These are phyloP conservation scores for Botrytis cinerea DNA, from an alignment of 2,329 filamentous ascomycete species.

Conservation along the genomic window DNA sequence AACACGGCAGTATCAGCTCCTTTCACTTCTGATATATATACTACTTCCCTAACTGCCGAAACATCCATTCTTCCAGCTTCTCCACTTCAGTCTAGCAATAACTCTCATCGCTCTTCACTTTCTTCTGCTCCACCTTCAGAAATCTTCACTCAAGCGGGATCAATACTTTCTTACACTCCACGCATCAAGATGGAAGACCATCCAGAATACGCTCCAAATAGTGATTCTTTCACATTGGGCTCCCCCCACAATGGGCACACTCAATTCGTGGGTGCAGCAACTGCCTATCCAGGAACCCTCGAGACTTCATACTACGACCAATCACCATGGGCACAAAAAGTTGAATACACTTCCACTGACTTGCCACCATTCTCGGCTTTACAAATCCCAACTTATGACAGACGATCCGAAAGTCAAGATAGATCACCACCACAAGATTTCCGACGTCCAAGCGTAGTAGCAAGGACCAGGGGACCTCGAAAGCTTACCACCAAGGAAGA, in stretches of 20 bases:
- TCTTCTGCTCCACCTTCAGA: slow-evolving; percentile 41
- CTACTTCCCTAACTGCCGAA: slow-evolving; percentile 44
- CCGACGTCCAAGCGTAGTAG: slow-evolving; percentile 31
- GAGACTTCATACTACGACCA: slow-evolving; percentile 39
- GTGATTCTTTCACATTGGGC: slow-evolving; percentile 35
- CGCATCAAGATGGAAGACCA: slow-evolving; percentile 42
- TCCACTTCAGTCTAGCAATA: slow-evolving; percentile 38
- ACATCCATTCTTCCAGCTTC: slow-evolving; percentile 37
- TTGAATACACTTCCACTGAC: slow-evolving; percentile 36
- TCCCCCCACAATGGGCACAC: slow-evolving; percentile 36
- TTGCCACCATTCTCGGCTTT: slow-evolving; percentile 38
- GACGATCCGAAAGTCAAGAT: slow-evolving; percentile 37
- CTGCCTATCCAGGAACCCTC: slow-evolving; percentile 37
- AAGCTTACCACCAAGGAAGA: slow-evolving; percentile 66
- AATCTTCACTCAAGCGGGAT: slow-evolving; percentile 39
- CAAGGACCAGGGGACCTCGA: slow-evolving; percentile 44
- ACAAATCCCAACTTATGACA: slow-evolving; percentile 36
- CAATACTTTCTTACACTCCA: slow-evolving; percentile 38
- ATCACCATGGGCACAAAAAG: slow-evolving; percentile 33
- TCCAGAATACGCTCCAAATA: slow-evolving; percentile 34
- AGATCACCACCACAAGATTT: slow-evolving; percentile 28
- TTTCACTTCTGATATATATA: slow-evolving; percentile 53
- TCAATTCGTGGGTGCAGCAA: slow-evolving; percentile 32
- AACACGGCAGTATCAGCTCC: slow-evolving; percentile 46
- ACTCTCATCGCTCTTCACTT: slow-evolving; percentile 42